A percentile compares a stretch with the other conserved stretches of the same genome.
phyloP scores from a whole-genome alignment of 306 rosid species.

The Lathyrus tuberosus region DNA sequence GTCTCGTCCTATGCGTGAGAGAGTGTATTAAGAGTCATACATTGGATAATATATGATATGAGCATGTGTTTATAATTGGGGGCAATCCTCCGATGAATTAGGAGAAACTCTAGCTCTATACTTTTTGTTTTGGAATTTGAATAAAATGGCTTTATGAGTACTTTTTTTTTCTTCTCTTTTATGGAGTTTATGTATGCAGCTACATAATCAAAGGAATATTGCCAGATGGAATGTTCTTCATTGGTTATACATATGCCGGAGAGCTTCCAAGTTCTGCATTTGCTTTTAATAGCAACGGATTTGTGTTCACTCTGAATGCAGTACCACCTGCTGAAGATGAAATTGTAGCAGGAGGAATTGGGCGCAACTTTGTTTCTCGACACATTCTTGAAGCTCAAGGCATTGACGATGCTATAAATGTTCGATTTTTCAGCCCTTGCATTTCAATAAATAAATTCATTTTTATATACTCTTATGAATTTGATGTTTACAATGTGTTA shows the following conservation, averaged over 20 bases:
- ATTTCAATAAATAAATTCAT: constrained; percentile 6
- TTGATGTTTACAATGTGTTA: constrained; percentile 5
- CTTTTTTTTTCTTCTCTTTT: neutral
- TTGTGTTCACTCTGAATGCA: constrained; percentile 78
- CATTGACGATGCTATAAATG: constrained; percentile 69
- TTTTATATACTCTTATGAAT: neutral
- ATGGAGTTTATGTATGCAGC: constrained; percentile 46
- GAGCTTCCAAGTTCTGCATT: constrained; percentile 87
- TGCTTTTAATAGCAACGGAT: constrained; percentile 66
- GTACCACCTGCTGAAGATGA: constrained; percentile 71
- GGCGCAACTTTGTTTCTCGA: constrained; percentile 75
- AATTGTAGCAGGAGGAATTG: constrained; percentile 73
- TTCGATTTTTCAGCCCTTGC: constrained; percentile 37
- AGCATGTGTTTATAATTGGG: too few species aligned
- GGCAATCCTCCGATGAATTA: too few species aligned
- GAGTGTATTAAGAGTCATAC: too few species aligned
- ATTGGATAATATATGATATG: too few species aligned
- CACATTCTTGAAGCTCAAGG: constrained; percentile 80
- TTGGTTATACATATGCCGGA: constrained; percentile 89
- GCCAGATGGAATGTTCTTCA: constrained; percentile 55
- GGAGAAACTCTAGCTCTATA: too few species aligned
- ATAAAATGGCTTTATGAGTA: neutral
- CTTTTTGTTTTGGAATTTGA: neutral
- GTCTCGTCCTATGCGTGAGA: too few species aligned
- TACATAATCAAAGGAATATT: constrained; percentile 72